A percentile compares a stretch with the other conserved stretches of the same genome.
phyloP scores from a whole-genome alignment of 345 rosid genomes.

The Populus nigra region DNA sequence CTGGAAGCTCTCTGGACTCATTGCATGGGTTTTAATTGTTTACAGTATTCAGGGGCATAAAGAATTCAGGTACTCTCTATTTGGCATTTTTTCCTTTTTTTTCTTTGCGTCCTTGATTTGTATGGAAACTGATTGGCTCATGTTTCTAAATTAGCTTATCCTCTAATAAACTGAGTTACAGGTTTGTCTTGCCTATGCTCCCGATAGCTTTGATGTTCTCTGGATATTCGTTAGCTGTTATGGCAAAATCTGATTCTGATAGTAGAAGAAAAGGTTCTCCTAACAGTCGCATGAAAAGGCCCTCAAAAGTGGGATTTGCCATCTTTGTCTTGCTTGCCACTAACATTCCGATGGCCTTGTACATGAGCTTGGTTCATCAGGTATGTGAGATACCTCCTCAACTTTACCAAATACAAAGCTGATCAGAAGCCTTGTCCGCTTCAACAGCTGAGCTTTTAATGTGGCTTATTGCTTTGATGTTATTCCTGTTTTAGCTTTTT shows the following conservation, averaged over 20 bases:
- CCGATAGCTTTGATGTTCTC: slow-evolving; percentile 84
- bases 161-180: slow-evolving; percentile 42
- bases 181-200: slow-evolving; percentile 94
- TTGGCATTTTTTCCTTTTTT: too few relatives aligned
- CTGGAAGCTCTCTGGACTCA: slow-evolving; percentile 72
- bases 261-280: slow-evolving; percentile 38
- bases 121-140: neutral
- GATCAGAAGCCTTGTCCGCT: slow-evolving; percentile 3
- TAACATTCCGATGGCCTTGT: slow-evolving; percentile 82
- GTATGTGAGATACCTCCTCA: slow-evolving; percentile 29
- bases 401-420: neutral
- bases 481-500: neutral
- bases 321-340: slow-evolving; percentile 71
- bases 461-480: neutral
- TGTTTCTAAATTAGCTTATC: slow-evolving; percentile 21
- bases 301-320: slow-evolving; percentile 43
- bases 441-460: slow-evolving; percentile 7
- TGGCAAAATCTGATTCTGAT: slow-evolving; percentile 38
- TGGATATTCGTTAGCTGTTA: slow-evolving; percentile 63
- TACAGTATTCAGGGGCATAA: slow-evolving; percentile 87
- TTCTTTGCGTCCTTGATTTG: neutral
- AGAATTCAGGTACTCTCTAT: slow-evolving; percentile 47
- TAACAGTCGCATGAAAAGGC: slow-evolving; percentile 33
- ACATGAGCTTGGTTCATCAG: slow-evolving; percentile 90
- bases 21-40: slow-evolving; percentile 70